Evolutionary conservation across 768 basidiomycete genomes (phyloP), one percentile per base, ranked within the genome.

Genomic region (Hypholoma sublateritium): DNA sequence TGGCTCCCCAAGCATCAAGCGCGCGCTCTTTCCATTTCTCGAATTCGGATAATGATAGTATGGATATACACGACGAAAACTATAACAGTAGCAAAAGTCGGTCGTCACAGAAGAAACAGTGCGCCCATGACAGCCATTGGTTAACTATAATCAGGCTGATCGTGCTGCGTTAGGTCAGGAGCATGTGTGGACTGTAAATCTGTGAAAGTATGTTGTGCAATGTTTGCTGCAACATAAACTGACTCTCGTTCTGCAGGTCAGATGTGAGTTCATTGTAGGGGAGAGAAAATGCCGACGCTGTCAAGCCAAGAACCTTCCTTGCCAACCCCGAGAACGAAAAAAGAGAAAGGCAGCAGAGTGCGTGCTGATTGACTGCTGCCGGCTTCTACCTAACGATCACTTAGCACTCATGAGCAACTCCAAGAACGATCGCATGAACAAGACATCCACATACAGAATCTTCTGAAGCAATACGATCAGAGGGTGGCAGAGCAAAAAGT

Each of bases 131-230:
- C n/a, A 24, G 39, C n/a, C 22, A n/a, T 17, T 52, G 34, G 28
- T 35, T 50, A 54, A 45, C 17, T n/a, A 43, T 37, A 36, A 32
- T 28, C 24, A 44, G 47, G 42, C 52, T 52, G 25, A 44, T 51
- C 42, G 13, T 44, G 22, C 37, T 60, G 50, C 41, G 52, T 22
- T 52, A 83, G 82, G 34, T 72, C 77, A 52, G 79, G 80, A 22
- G 83, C 82, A 28, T 83, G 82, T 66, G 76, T 80, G 24, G 79
- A 83, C 56, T 84, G 83, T 68, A 83, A 84, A 67, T 79, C 80
- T 5, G 73, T 83, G 43, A 84, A 83, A 68, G 83, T 80, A 48
- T 41, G 35, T 11, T 12, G 14, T 19, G 24, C 12, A 41, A 16
- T 32, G 28, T 32, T 32, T 32, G 28, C 28, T 32, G 25, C 17